These are phyloP conservation scores for Crataegus laevigata DNA, from an alignment of 306 rosid genomes.

Conservation along the genomic window DNA sequence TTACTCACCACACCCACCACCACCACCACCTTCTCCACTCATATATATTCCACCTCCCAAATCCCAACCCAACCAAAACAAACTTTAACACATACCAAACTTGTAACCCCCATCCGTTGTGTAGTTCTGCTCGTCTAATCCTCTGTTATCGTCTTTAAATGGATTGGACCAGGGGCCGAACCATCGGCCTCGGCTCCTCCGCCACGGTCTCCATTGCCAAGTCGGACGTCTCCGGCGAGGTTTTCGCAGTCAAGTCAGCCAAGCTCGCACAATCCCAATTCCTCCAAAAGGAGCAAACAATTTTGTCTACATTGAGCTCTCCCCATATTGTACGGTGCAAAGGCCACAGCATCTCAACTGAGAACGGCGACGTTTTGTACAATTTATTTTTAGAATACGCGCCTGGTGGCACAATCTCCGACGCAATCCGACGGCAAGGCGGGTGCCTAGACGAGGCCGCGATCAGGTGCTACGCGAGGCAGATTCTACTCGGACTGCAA, in stretches of 20 bases:
- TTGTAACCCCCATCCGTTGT: not conserved
- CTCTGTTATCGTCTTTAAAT: slow-evolving; percentile 1
- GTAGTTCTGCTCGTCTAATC: not conserved
- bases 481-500: slow-evolving; percentile 48
- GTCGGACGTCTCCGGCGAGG: slow-evolving; percentile 17
- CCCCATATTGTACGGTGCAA: slow-evolving; percentile 45
- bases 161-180: slow-evolving; percentile 67
- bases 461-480: slow-evolving; percentile 36
- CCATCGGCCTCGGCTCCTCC: slow-evolving; percentile 72
- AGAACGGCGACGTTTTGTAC: slow-evolving; percentile 43
- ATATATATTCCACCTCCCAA: not conserved
- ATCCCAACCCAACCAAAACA: not conserved
- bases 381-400: slow-evolving; percentile 75
- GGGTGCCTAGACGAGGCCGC: slow-evolving; percentile 39
- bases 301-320: slow-evolving; percentile 44
- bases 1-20: not conserved
- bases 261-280: slow-evolving; percentile 43
- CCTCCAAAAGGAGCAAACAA: slow-evolving; percentile 44
- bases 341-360: slow-evolving; percentile 53
- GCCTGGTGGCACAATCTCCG: slow-evolving; percentile 50
- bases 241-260: slow-evolving; percentile 55
- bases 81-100: not conserved
- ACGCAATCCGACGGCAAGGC: slow-evolving; percentile 25
- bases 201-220: slow-evolving; percentile 57
- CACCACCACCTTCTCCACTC: not conserved